These are phyloP conservation scores for Aquanectria penicillioides DNA, from an alignment of 2,329 filamentous ascomycete species.

Conservation along the genomic window DNA sequence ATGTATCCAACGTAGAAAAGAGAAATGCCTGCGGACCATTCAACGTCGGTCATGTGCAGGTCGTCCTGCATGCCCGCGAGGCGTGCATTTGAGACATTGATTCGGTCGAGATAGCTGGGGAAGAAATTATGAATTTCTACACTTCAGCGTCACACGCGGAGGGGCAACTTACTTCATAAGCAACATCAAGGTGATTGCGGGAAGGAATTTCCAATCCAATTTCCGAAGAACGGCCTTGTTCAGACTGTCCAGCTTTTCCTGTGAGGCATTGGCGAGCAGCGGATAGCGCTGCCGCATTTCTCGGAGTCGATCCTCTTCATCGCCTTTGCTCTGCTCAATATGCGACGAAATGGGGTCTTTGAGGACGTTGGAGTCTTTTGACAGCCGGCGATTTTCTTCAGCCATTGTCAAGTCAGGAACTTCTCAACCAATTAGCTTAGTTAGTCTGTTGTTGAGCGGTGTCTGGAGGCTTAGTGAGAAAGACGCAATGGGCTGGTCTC, in stretches of 20 bases:
- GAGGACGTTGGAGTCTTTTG: not conserved
- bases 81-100: conserved; percentile 57
- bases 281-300: conserved; percentile 9
- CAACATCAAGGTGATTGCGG: conserved; percentile 37
- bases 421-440: no score
- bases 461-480: no score
- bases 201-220: conserved; percentile 39
- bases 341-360: not conserved
- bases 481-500: no score
- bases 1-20: conserved; percentile 58
- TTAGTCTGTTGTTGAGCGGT: no score
- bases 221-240: conserved; percentile 35
- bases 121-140: not conserved
- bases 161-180: conserved; percentile 36
- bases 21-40: conserved; percentile 53
- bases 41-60: conserved; percentile 45
- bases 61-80: conserved; percentile 49
- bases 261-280: conserved; percentile 16
- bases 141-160: not conserved
- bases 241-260: conserved; percentile 32
- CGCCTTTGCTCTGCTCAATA: not conserved
- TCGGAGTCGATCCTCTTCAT: not conserved
- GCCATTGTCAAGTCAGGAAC: no score
- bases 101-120: conserved; percentile 58
- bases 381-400: not conserved